Evolutionary conservation across 129 eudicot genomes (phyloP), one percentile per base, ranked within the genome.

Genomic region (Chrysanthemum lavandulifolium): DNA sequence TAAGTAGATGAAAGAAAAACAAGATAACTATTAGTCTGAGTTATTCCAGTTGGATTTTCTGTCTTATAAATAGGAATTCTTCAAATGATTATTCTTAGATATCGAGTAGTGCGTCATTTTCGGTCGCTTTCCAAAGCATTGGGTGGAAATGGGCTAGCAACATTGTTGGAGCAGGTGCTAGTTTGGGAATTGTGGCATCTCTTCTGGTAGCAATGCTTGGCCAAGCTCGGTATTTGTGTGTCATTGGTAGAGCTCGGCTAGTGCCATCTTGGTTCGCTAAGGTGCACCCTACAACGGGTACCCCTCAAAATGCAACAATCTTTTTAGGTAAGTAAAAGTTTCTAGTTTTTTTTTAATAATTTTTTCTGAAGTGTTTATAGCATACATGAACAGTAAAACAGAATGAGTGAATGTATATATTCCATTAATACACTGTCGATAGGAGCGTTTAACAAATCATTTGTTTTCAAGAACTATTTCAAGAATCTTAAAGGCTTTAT

Each of bases 171-270:
- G 90, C 84, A 8, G 94, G 94, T 9, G 94, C 94, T 67, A 82
- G 82, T 72, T 67, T 87, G 70, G 94, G 94, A 49, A 87, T 87
- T 33, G 76, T 82, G 59, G 89, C 94, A 18, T 87, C 94, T 60
- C 87, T 87, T 58, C 78, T 87, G 56, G 94, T 87, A 15, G 89
- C 94, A 56, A 87, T 87, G 94, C 89, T 87, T 74, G 94, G 94
- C 68, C 94, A 87, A 71, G 94, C 94, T 52, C 79, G 94, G 72
- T 87, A 87, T 77, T 73, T 87, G 66, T 87, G 90, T 52, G 94
- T 87, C 67, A 82, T 87, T 49, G 90, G 90, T 74, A 58, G 94
- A 66, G 89, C 87, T 14, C 79, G 89, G 61, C 76, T 87, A 6
- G 94, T 85, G 58, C 94, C 94, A 48, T 79, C 86, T 47, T 87